phyloP scores from a whole-genome alignment of 169 alveolate species.

The Eimeria acervulina region DNA sequence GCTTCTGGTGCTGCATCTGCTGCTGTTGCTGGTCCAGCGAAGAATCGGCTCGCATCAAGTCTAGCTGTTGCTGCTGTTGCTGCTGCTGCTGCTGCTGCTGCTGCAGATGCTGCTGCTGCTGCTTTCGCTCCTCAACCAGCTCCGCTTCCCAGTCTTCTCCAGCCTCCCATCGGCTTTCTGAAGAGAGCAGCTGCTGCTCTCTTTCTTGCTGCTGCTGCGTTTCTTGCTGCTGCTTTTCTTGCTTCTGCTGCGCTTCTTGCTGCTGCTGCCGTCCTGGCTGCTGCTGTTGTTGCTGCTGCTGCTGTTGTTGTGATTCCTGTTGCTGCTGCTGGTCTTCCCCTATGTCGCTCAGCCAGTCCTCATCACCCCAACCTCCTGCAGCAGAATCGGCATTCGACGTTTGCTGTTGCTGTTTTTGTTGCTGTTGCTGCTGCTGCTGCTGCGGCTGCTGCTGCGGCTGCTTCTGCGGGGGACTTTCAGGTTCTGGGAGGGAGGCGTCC shows the following conservation, averaged over 20 bases:
- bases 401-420: background rate
- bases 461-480: background rate
- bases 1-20: slow-evolving; percentile 42
- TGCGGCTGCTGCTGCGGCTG: background rate
- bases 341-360: background rate
- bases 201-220: slow-evolving; percentile 10
- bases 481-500: background rate
- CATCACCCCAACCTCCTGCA: slow-evolving; percentile 42
- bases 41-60: background rate
- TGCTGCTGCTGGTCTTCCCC: slow-evolving; percentile 48
- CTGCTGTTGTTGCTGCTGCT: background rate
- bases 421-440: background rate
- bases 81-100: slow-evolving; percentile 31
- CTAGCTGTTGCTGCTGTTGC: slow-evolving; percentile 16
- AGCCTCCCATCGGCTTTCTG: slow-evolving; percentile 16
- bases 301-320: background rate
- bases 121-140: slow-evolving; percentile 25
- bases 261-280: background rate
- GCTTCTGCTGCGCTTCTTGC: slow-evolving; percentile 6
- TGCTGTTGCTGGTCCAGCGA: background rate
- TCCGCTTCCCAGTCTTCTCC: slow-evolving; percentile 28
- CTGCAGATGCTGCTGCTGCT: slow-evolving; percentile 21
- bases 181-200: background rate
- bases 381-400: background rate
- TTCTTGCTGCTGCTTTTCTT: background rate